Percentiles rank a stretch among this genome's conserved stretches.
Evolutionary conservation across 345 rosid species (phyloP).

Genomic region (Citrus trifoliata): DNA sequence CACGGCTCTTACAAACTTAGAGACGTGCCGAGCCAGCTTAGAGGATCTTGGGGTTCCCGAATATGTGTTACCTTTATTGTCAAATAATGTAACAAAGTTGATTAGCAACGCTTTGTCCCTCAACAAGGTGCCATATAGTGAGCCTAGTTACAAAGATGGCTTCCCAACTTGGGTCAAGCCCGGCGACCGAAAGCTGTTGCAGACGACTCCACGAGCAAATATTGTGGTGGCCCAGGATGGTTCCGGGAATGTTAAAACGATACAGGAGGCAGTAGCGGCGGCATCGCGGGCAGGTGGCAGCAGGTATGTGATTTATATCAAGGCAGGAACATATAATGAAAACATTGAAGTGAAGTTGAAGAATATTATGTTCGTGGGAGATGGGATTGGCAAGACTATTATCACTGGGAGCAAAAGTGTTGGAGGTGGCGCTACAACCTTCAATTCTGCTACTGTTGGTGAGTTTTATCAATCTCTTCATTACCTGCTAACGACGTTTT

Average conservation of each 20-base stretch:
- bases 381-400: constrained; percentile 67
- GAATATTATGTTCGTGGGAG: constrained; percentile 84
- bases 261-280: constrained; percentile 57
- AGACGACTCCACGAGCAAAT: constrained; percentile 42
- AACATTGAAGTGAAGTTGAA: constrained; percentile 53
- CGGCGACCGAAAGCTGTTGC: constrained; percentile 78
- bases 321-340: constrained; percentile 71
- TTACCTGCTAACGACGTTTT: background rate
- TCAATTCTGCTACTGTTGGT: constrained; percentile 90
- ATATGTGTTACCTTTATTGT: constrained; percentile 52
- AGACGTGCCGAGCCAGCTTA: constrained; percentile 72
- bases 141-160: constrained; percentile 41
- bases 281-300: constrained; percentile 60
- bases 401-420: constrained; percentile 87
- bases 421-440: constrained; percentile 80
- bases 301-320: constrained; percentile 69
- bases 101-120: constrained; percentile 69
- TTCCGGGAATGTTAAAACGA: constrained; percentile 65
- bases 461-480: constrained; percentile 17
- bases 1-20: constrained; percentile 81
- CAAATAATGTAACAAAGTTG: constrained; percentile 71
- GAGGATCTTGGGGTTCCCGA: constrained; percentile 63
- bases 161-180: constrained; percentile 78
- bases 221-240: constrained; percentile 87
- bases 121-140: constrained; percentile 50